Base-by-base conservation (phyloP, 2,329 filamentous ascomycete genomes). In the Lojkania enalia region DNA sequence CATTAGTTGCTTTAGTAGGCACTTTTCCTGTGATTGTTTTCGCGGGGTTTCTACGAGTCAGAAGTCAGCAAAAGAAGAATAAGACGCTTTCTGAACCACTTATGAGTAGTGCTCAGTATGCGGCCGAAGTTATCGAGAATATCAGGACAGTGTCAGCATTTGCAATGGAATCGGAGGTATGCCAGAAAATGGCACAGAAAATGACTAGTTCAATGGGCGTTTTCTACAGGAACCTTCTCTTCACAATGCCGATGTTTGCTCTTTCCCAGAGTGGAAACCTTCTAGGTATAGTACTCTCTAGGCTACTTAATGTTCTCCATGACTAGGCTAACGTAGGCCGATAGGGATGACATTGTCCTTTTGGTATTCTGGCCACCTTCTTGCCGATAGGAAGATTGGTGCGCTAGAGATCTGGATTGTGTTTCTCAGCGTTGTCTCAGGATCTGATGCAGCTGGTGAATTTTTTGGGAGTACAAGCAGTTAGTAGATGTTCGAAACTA, bases 111-210 rank as follows among this genome's bases (percentile, higher is more conserved):
- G 64, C 67, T 32, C 57, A 55, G 3, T 54, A 70, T 15, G 70
- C 69, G 11, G 57, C 66, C 1, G 91, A 96, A 68, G 89, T 90
- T 35, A 94, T 91, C 30, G 89, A 87, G 2, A 87, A 89, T 11
- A 95, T 96, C 57, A 86, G 90, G 39, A 96, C 91, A 2, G 90
- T 96, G 11, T 91, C 90, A 5, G 87, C 89, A 3, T 78, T 96
- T 32, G 95, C 90, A 0, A 83, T 90, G 12, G 91, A 96, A 70
- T 79, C 13, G 3, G 38, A 42, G 25, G 47, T 54, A 5, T 43
- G 48, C 7, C 36, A 29, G 5, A 33, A 20, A 3, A 44, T 49
- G 46, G 42, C 20, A n/a, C 7, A 20, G 15, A 49, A 45, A 20
- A 49, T 48, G 44, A 32, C 39, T 12, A 35, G 3, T 3, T 42